phyloP scores from a whole-genome alignment of 2,329 filamentous ascomycete species.

The Cladosporium sphaerospermum region DNA sequence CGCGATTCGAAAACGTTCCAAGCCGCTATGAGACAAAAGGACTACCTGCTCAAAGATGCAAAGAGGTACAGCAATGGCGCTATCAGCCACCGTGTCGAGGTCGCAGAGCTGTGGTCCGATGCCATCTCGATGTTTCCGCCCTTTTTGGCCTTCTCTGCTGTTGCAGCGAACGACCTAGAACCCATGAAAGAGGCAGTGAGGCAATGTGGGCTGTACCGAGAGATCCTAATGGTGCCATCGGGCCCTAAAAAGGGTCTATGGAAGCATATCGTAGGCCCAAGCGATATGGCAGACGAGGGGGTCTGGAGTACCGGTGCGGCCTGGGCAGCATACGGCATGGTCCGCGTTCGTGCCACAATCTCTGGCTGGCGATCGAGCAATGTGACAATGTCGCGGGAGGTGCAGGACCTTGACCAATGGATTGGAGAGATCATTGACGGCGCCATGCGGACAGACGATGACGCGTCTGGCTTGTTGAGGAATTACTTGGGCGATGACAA shows the following conservation, averaged over 20 bases:
- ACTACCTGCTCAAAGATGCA: constrained; percentile 35
- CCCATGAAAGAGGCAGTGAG: constrained; percentile 33
- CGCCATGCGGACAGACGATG: constrained; percentile 28
- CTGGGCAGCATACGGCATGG: constrained; percentile 44
- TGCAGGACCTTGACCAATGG: constrained; percentile 26
- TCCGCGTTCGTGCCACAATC: constrained; percentile 41
- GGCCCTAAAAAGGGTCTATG: constrained; percentile 31
- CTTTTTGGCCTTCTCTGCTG: constrained; percentile 43
- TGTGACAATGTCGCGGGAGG: constrained; percentile 16
- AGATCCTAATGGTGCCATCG: constrained; percentile 31
- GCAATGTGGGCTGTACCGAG: constrained; percentile 39
- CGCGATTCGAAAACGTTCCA: constrained; percentile 28
- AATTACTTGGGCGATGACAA: constrained; percentile 42
- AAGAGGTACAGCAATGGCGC: constrained; percentile 42
- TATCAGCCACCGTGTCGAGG: constrained; percentile 41
- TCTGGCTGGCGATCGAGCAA: constrained; percentile 27
- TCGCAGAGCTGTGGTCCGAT: constrained; percentile 44
- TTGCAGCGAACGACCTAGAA: constrained; percentile 31
- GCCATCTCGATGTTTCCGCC: constrained; percentile 48
- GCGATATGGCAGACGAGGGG: constrained; percentile 30
- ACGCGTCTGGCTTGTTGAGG: constrained; percentile 34
- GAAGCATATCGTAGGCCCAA: constrained; percentile 41
- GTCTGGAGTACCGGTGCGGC: constrained; percentile 46
- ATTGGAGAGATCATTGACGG: constrained; percentile 35
- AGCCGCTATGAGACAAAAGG: constrained; percentile 37